Conservation (phyloP, 108 stramenopile genomes). For the Pinguiococcus pyrenoidosus region DNA sequence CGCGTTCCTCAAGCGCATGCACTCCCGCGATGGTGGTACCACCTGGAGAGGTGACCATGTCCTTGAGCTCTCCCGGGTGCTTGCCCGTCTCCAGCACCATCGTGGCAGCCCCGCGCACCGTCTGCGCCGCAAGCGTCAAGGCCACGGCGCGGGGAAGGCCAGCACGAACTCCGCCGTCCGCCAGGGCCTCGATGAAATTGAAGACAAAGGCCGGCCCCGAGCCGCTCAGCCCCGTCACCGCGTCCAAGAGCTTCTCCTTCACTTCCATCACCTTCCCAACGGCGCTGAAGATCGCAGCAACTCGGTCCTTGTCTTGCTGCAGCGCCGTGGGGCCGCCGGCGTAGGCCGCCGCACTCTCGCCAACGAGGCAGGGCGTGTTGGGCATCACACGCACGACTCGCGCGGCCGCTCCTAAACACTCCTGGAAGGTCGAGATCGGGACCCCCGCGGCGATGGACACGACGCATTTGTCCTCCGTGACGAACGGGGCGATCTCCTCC, state of each 20-base stretch:
- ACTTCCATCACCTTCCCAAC: slow-evolving; percentile 64
- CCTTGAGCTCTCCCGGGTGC: slow-evolving; percentile 82
- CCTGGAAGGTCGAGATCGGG: no score
- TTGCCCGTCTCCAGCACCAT: slow-evolving; percentile 73
- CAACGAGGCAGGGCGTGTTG: slow-evolving; percentile 80
- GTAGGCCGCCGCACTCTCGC: slow-evolving; percentile 66
- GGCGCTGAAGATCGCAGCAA: slow-evolving; percentile 52
- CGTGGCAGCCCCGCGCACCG: slow-evolving; percentile 84
- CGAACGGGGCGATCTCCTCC: slow-evolving; percentile 1
- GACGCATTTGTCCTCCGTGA: slow-evolving; percentile 27
- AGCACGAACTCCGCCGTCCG: slow-evolving; percentile 84
- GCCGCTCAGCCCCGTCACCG: slow-evolving; percentile 83
- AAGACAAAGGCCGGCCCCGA: slow-evolving; percentile 89
- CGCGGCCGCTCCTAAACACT: no score
- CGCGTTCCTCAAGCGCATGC: slow-evolving; percentile 68
- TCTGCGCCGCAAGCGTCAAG: slow-evolving; percentile 74
- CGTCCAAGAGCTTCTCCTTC: slow-evolving; percentile 58
- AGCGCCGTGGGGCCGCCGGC: slow-evolving; percentile 52
- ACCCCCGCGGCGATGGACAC: slow-evolving; percentile 70
- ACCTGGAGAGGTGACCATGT: slow-evolving; percentile 71
- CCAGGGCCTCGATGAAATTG: slow-evolving; percentile 82
- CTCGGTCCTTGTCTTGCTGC: slow-evolving; percentile 52
- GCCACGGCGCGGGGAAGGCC: slow-evolving; percentile 73
- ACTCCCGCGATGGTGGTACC: slow-evolving; percentile 89
- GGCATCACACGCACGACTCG: slow-evolving; percentile 84